These are phyloP conservation scores for Rhododendron griersonianum DNA, from an alignment of 148 eudicot genomes.

Conservation along the genomic window DNA sequence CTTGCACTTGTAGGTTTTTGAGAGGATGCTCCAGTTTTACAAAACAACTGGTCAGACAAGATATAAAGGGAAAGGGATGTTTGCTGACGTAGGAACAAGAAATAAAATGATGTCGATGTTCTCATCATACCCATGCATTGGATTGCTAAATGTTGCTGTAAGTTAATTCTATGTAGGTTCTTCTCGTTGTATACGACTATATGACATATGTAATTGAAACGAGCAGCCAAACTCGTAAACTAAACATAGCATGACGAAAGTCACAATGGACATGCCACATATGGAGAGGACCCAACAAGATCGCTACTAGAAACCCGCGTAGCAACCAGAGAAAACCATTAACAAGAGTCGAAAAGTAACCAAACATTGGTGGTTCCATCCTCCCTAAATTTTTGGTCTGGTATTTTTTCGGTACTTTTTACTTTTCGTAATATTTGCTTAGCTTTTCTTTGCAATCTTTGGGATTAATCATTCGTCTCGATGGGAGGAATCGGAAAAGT, in stretches of 20 bases:
- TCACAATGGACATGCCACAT: not conserved
- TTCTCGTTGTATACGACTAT: not conserved
- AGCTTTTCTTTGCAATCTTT: not conserved
- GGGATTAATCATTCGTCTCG: not conserved
- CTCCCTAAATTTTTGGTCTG: not conserved
- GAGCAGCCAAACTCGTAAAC: not conserved
- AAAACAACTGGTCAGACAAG: conserved; percentile 21
- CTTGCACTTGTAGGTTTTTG: conserved; percentile 52
- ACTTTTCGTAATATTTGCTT: not conserved
- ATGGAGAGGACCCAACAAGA: not conserved
- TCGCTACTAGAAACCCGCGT: not conserved
- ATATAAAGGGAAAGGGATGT: conserved; percentile 28
- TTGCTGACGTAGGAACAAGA: conserved; percentile 15
- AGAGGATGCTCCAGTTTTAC: conserved; percentile 59
- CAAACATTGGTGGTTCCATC: not conserved
- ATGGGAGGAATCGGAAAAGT: not conserved
- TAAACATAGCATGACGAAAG: not conserved
- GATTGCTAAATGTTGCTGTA: conserved; percentile 86
- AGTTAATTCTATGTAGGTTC: conserved; percentile 27
- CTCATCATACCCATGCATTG: conserved; percentile 44
- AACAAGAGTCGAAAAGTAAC: not conserved
- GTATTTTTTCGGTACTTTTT: not conserved
- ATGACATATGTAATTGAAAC: not conserved
- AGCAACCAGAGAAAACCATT: not conserved
- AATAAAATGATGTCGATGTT: conserved; percentile 34